A percentile compares a stretch with the other conserved stretches of the same genome.
These are phyloP conservation scores for Caryocar brasiliense DNA, from an alignment of 441 rosid species.

Conservation along the genomic window DNA sequence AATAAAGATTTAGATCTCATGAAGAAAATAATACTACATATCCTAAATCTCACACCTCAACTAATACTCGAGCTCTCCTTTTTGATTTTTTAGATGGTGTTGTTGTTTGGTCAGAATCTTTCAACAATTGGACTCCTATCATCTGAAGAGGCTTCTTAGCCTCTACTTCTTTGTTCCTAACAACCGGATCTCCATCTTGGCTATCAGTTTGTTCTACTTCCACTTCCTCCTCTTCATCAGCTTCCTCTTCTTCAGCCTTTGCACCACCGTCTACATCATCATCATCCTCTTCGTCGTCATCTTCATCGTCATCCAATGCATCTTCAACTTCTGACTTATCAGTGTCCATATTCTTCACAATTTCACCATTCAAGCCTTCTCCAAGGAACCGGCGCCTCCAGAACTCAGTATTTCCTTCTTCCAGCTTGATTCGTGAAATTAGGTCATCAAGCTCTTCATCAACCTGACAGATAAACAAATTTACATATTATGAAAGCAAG, in stretches of 20 bases:
- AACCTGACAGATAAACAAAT: slow-evolving; percentile 32
- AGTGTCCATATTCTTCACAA: slow-evolving; percentile 36
- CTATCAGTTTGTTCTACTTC: slow-evolving; percentile 57
- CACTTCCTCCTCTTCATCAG: slow-evolving; percentile 39
- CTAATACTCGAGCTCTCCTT: slow-evolving; percentile 50
- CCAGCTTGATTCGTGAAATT: slow-evolving; percentile 70
- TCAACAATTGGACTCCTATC: slow-evolving; percentile 89
- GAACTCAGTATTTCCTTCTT: slow-evolving; percentile 94
- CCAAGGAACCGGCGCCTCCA: slow-evolving; percentile 92
- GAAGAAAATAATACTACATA: too few species aligned
- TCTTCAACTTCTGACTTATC: slow-evolving; percentile 36
- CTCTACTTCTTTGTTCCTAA: slow-evolving; percentile 68
- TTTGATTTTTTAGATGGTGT: slow-evolving; percentile 52
- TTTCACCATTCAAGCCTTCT: slow-evolving; percentile 53
- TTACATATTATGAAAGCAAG: neutral
- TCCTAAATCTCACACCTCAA: slow-evolving; percentile 60
- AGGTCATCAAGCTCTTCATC: slow-evolving; percentile 81
- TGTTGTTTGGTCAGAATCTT: slow-evolving; percentile 57
- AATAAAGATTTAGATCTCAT: too few species aligned
- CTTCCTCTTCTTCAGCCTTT: slow-evolving; percentile 38
- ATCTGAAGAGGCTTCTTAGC: slow-evolving; percentile 81
- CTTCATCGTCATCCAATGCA: slow-evolving; percentile 33
- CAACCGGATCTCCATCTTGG: slow-evolving; percentile 50
- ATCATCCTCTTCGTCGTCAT: slow-evolving; percentile 26
- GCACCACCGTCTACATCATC: slow-evolving; percentile 36